Conservation (phyloP, 2,329 filamentous ascomycete species). For the Erysiphe pulchra region DNA sequence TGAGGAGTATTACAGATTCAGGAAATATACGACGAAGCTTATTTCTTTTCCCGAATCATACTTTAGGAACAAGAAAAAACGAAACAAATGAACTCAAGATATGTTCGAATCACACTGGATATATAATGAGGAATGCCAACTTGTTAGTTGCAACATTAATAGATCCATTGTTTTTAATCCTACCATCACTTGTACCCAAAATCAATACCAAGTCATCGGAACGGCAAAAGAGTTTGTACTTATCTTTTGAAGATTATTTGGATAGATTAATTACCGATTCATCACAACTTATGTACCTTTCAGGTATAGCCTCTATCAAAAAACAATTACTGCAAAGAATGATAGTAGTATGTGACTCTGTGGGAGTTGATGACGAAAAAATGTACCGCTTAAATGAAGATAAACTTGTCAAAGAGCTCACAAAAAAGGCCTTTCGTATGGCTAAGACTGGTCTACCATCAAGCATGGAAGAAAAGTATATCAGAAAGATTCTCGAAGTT, state of each 20-base stretch:
- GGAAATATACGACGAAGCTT: constrained; percentile 31
- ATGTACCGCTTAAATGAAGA: constrained; percentile 60
- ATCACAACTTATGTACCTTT: constrained; percentile 30
- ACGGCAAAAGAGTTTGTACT: constrained; percentile 33
- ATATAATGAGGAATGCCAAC: constrained; percentile 39
- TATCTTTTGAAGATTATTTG: constrained; percentile 46
- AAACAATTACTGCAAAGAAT: constrained; percentile 37
- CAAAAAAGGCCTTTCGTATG: constrained; percentile 49
- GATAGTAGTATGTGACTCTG: constrained; percentile 48
- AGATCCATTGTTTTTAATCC: constrained; percentile 61
- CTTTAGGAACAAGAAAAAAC: constrained; percentile 3
- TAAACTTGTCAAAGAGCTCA: constrained; percentile 39
- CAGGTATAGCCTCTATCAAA: constrained; percentile 21
- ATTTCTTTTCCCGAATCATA: constrained; percentile 19
- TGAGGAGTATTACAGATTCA: constrained; percentile 29
- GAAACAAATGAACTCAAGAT: constrained; percentile 1
- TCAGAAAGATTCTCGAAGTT: constrained; percentile 48
- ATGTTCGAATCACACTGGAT: constrained; percentile 14
- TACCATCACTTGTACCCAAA: constrained; percentile 39
- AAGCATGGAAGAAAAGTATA: constrained; percentile 68
- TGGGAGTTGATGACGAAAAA: constrained; percentile 58
- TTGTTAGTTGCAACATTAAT: constrained; percentile 65
- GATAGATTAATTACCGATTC: constrained; percentile 30
- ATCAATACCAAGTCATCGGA: constrained; percentile 18
- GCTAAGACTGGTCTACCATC: constrained; percentile 37